A percentile compares a stretch with the other conserved stretches of the same genome.
phyloP scores from a whole-genome alignment of 352 stramenopile genomes.

The Phytophthora rubi region DNA sequence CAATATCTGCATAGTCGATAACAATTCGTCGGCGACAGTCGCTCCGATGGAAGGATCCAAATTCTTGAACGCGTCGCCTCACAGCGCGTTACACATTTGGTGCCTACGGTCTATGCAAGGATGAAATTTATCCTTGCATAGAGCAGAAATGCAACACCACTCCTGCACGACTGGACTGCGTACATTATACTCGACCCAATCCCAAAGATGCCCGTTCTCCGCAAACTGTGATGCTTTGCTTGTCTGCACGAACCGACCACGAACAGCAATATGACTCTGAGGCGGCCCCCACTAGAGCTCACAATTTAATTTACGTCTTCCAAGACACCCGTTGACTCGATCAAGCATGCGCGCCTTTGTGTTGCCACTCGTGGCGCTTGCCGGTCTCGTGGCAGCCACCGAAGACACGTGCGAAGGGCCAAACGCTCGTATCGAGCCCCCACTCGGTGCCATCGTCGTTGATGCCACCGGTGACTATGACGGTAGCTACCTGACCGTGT shows the following conservation, averaged over 20 bases:
- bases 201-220: neutral
- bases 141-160: neutral
- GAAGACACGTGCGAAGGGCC: conserved; percentile 5
- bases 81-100: neutral
- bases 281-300: neutral
- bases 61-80: neutral
- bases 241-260: neutral
- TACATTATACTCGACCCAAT: neutral
- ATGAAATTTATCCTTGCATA: neutral
- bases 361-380: conserved; percentile 14
- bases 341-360: conserved; percentile 1
- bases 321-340: neutral
- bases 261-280: neutral
- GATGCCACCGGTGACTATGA: conserved; percentile 24
- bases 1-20: no score
- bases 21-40: no score
- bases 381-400: neutral
- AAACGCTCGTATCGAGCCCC: conserved; percentile 16
- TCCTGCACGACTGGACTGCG: neutral
- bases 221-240: neutral
- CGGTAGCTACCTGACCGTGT: conserved; percentile 17
- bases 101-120: neutral
- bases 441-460: conserved; percentile 18
- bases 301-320: neutral
- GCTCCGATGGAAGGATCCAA: neutral